Evolutionary conservation across 176 grass and related monocot genomes (phyloP).

Genomic region (Otatea glauca): DNA sequence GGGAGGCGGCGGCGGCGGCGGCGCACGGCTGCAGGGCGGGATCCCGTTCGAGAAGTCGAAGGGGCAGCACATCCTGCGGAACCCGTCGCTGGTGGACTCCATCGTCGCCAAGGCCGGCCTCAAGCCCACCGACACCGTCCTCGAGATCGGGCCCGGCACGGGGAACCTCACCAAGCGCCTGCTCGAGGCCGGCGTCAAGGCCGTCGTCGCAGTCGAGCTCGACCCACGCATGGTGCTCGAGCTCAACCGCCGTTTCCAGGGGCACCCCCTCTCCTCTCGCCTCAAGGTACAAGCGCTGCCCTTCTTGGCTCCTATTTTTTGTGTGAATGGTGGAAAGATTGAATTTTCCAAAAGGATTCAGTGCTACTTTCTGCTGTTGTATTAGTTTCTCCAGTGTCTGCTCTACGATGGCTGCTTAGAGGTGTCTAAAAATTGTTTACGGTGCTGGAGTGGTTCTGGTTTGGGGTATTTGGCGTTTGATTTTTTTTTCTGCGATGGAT

Average conservation of each 20-base stretch:
- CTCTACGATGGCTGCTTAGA: not conserved
- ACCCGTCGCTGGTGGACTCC: slow-evolving; percentile 81
- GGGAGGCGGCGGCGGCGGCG: slow-evolving; percentile 28
- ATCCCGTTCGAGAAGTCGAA: slow-evolving; percentile 98
- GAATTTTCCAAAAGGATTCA: not conserved
- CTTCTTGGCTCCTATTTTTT: not conserved
- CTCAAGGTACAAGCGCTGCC: slow-evolving; percentile 57
- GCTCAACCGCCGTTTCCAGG: slow-evolving; percentile 89
- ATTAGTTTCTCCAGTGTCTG: not conserved
- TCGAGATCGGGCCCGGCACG: slow-evolving; percentile 93
- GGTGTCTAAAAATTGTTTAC: not conserved
- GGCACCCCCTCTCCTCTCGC: slow-evolving; percentile 60
- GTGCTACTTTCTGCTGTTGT: not conserved
- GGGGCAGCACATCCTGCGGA: slow-evolving; percentile 89
- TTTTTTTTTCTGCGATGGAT: not conserved
- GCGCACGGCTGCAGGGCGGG: slow-evolving; percentile 64
- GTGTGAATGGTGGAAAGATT: not conserved
- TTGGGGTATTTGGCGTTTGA: not conserved
- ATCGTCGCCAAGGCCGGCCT: slow-evolving; percentile 90
- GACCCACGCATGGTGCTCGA: slow-evolving; percentile 98
- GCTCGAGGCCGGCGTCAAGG: slow-evolving; percentile 80
- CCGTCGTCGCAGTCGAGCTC: slow-evolving; percentile 93
- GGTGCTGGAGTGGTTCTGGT: not conserved
- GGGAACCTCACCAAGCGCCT: slow-evolving; percentile 96
- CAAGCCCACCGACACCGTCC: slow-evolving; percentile 88